Evolutionary conservation across 2,329 filamentous ascomycete species (phyloP), one percentile per base, ranked within the genome.

Genomic region (Arthroderma uncinatum): DNA sequence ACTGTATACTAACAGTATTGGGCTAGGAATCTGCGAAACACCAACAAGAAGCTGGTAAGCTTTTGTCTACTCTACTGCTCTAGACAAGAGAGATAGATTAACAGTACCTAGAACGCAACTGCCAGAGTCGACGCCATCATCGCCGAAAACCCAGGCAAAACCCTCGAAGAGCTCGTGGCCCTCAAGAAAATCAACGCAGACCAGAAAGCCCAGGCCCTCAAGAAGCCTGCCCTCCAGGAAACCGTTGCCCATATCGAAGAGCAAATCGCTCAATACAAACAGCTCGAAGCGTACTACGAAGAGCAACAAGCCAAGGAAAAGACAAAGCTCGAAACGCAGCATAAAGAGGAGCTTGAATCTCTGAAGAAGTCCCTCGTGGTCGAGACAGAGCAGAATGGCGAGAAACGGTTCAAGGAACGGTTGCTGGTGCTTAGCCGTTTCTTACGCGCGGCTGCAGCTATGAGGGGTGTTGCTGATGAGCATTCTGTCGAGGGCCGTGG

Each of bases 21-120:
- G 62, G 8, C 59, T 60, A 95, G 90, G 79, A 89, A 83, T 73
- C 87, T 96, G 66, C 90, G 92, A 68, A 95, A 93, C 73, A 77
- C 93, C 67, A 87, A 84, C 78, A 97, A 96, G 82, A 96, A 96
- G 76, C 84, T 97, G 67, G 89, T 95, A 75, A 76, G 87, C 77
- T 25, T 42, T 19, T 44, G 50, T 33, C 28, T 37, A 21, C 9
- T 16, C 10, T 55, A 5, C 34, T 21, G 19, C 14, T 19, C 48
- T 34, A 28, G 19, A n/a, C 39, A 19, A 9, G 25, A 44, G 53
- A 53, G 23, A 47, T 34, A 30, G 44, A 48, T 12, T 48, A 25
- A 19, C 16, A 57, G 56, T 30, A n/a, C 9, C 33, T 61, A 82
- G 79, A 79, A 80, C 63, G 75, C 76, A 57, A 81, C 79, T 64